phyloP scores from a whole-genome alignment of 345 rosid species.

The Pugionium cornutum region DNA sequence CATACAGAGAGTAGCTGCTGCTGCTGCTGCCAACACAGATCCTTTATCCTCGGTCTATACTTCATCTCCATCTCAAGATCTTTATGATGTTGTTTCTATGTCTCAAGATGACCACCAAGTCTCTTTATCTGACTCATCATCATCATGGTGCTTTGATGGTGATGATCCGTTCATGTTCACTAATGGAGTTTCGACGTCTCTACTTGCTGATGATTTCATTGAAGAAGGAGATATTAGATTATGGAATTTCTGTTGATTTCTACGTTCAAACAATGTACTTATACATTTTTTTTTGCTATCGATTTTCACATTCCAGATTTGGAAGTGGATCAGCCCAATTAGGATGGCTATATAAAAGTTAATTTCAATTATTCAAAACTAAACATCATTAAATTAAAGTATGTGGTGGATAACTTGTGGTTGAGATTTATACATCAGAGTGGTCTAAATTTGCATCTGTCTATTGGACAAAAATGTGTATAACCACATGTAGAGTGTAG shows the following conservation, averaged over 20 bases:
- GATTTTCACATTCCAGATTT: no score
- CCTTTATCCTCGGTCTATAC: slow-evolving; percentile 37
- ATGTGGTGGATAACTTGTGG: no score
- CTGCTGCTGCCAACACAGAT: slow-evolving; percentile 30
- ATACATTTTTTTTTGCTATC: no score
- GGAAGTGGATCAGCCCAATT: no score
- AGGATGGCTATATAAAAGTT: no score
- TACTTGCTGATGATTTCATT: slow-evolving; percentile 49
- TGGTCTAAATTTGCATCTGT: no score
- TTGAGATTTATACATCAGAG: no score
- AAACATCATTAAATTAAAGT: no score
- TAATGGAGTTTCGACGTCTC: slow-evolving; percentile 41
- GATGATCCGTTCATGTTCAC: slow-evolving; percentile 61
- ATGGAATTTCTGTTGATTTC: slow-evolving; percentile 78
- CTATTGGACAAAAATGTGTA: no score
- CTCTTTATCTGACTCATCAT: slow-evolving; percentile 51
- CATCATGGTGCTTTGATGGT: slow-evolving; percentile 50
- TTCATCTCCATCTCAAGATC: slow-evolving; percentile 46
- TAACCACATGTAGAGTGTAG: no score
- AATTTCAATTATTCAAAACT: no score
- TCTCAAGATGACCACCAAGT: slow-evolving; percentile 42
- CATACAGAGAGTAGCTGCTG: slow-evolving; percentile 42
- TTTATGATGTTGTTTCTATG: slow-evolving; percentile 49
- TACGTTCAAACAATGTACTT: no score
- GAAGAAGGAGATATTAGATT: slow-evolving; percentile 71